phyloP scores from a whole-genome alignment of 768 basidiomycete genomes.

The Phylloporus scabripes region DNA sequence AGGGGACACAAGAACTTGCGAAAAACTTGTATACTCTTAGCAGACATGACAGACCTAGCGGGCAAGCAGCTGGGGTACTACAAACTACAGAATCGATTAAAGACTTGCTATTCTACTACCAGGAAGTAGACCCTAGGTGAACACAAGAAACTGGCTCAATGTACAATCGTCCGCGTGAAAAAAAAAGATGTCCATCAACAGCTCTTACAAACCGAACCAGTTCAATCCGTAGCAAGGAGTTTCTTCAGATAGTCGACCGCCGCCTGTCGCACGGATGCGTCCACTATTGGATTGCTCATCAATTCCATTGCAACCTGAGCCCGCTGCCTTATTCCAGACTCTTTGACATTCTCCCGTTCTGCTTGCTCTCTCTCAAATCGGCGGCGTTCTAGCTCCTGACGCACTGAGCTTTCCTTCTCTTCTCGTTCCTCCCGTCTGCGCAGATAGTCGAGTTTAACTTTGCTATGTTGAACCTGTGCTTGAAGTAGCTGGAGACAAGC shows the following conservation, averaged over 20 bases:
- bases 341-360: conserved; percentile 50
- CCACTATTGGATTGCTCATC: conserved; percentile 51
- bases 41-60: background rate
- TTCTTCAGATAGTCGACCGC: conserved; percentile 71
- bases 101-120: conserved; percentile 7
- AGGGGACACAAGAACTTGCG: too few species aligned
- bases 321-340: conserved; percentile 53
- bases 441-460: conserved; percentile 65
- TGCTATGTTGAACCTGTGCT: conserved; percentile 62
- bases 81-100: conserved; percentile 3
- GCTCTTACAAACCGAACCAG: conserved; percentile 13
- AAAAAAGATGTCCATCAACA: background rate
- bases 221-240: conserved; percentile 41
- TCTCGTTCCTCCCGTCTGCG: conserved; percentile 66
- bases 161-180: conserved; percentile 9
- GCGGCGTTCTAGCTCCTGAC: conserved; percentile 49
- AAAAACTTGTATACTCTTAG: background rate
- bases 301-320: conserved; percentile 64
- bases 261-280: conserved; percentile 56
- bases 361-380: conserved; percentile 52
- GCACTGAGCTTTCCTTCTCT: conserved; percentile 47
- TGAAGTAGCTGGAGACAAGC: conserved; percentile 58
- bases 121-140: background rate
- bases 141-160: conserved; percentile 10
- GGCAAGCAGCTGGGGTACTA: background rate